phyloP scores from a whole-genome alignment of 805 yeast genomes.

The Monosporozyma aerobia region DNA sequence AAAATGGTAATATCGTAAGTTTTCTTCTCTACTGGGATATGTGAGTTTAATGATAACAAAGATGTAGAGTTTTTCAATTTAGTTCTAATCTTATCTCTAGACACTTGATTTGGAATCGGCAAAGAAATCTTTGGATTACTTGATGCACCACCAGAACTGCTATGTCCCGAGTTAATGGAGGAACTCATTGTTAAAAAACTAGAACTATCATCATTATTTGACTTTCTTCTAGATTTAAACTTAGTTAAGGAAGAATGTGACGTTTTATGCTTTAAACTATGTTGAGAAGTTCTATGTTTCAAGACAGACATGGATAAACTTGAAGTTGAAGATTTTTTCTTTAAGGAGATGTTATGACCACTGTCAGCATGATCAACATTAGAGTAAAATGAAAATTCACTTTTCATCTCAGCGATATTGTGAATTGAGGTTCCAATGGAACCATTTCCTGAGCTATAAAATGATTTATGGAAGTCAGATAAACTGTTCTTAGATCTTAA shows the following conservation, averaged over 20 bases:
- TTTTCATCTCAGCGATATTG: not conserved
- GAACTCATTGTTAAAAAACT: conserved; percentile 5
- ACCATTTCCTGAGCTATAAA: conserved; percentile 2
- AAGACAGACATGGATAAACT: conserved; percentile 16
- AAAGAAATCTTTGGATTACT: conserved; percentile 37
- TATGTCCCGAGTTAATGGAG: conserved; percentile 2
- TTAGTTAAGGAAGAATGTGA: conserved; percentile 28
- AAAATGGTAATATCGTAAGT: conserved; percentile 22
- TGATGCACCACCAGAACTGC: conserved; percentile 2
- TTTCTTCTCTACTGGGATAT: conserved; percentile 16
- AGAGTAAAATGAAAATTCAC: conserved; percentile 1
- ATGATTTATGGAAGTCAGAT: conserved; percentile 19
- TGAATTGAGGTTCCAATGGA: not conserved
- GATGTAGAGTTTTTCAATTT: conserved; percentile 39
- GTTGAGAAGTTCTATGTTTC: conserved; percentile 16
- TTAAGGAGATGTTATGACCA: conserved; percentile 2
- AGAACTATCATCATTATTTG: conserved; percentile 12
- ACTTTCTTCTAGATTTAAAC: conserved; percentile 22
- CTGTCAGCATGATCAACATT: not conserved
- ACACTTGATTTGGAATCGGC: conserved; percentile 48
- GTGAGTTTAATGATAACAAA: conserved; percentile 22
- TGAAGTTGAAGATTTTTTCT: conserved; percentile 17
- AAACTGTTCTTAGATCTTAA: conserved; percentile 15
- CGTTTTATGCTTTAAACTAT: conserved; percentile 24
- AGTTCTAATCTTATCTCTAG: conserved; percentile 45